A percentile compares a stretch with the other conserved stretches of the same genome.
These are phyloP conservation scores for Solanum aculeatissimum DNA, from an alignment of 305 asterid genomes.

Conservation along the genomic window DNA sequence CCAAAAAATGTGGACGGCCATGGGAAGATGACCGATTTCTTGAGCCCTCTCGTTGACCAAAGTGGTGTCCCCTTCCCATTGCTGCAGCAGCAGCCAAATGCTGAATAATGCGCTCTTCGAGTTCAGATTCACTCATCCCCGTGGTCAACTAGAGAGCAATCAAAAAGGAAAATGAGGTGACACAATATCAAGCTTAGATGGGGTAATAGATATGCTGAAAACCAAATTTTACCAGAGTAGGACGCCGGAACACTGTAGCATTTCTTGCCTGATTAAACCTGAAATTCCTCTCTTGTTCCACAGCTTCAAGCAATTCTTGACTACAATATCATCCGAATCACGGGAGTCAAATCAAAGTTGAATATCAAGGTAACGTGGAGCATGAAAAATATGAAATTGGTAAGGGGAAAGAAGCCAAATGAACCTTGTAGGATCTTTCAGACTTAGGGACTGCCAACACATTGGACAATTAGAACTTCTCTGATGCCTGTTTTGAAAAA, in stretches of 20 bases:
- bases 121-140: slow-evolving; percentile 45
- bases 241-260: slow-evolving; percentile 51
- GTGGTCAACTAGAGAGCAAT: slow-evolving; percentile 41
- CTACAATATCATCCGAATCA: slow-evolving; percentile 18
- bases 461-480: slow-evolving; percentile 93
- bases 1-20: slow-evolving; percentile 41
- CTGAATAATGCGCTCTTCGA: slow-evolving; percentile 75
- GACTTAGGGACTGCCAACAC: slow-evolving; percentile 76
- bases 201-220: slow-evolving; percentile 45
- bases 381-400: background rate
- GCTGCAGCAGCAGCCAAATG: slow-evolving; percentile 97
- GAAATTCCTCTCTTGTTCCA: slow-evolving; percentile 53
- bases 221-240: slow-evolving; percentile 58
- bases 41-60: slow-evolving; percentile 51
- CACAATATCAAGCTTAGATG: background rate
- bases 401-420: slow-evolving; percentile 1
- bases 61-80: slow-evolving; percentile 62
- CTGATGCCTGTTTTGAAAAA: slow-evolving; percentile 58
- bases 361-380: background rate
- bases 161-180: background rate
- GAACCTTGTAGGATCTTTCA: slow-evolving; percentile 66
- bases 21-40: slow-evolving; percentile 43
- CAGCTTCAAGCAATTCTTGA: slow-evolving; percentile 73
- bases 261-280: slow-evolving; percentile 48
- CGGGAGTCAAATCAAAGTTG: background rate